Base-by-base conservation (phyloP, 2,329 filamentous ascomycete genomes). In the Blumeria graminis region DNA sequence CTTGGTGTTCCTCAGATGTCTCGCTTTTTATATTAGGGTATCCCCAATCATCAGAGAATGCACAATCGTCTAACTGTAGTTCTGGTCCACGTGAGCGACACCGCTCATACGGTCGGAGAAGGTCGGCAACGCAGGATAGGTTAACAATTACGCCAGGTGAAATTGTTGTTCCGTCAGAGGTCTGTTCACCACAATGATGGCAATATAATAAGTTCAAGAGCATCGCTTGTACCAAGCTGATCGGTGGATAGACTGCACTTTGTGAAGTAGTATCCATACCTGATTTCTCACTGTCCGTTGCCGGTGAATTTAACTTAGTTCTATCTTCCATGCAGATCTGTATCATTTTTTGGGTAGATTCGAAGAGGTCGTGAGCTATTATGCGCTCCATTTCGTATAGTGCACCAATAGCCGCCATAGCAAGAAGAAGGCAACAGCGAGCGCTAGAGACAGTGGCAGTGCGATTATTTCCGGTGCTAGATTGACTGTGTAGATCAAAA, bases 141-240 rank as follows among this genome's bases (percentile, higher is more conserved):
- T 87, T 94, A 56, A 95, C 87, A 45, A 98, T 72, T 18, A 89
- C 86, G 7, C 88, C 86, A 66, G 86, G 93, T 66, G 96, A 90
- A 1, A 86, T 94, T 60, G 84, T 89, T 0, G 90, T 90, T 64
- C 94, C 93, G 66, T 95, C 88, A 22, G 87, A 84, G 56, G 81
- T 82, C 70, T 93, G 90, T 67, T 96, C 90, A 39, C 86, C 87
- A 66, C 88, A 94, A 62, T 94, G 93, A 68, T 95, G 86, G 13
- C 90, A 90, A 66, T 94, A 96, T 14, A 95, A 85, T 39, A 96
- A 86, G 66, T 94, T 96, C 55, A 98, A 75, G 8, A 96, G 73
- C 90, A 96, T 96, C 0, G 90, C 87, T 69, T 96, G 92, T 14
- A 96, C 88, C 32, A 98, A 75, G 89, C 90, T 96, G 43, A 95